These are phyloP conservation scores for Diplocarpon mali DNA, from an alignment of 2,329 filamentous ascomycete genomes.

Conservation along the genomic window DNA sequence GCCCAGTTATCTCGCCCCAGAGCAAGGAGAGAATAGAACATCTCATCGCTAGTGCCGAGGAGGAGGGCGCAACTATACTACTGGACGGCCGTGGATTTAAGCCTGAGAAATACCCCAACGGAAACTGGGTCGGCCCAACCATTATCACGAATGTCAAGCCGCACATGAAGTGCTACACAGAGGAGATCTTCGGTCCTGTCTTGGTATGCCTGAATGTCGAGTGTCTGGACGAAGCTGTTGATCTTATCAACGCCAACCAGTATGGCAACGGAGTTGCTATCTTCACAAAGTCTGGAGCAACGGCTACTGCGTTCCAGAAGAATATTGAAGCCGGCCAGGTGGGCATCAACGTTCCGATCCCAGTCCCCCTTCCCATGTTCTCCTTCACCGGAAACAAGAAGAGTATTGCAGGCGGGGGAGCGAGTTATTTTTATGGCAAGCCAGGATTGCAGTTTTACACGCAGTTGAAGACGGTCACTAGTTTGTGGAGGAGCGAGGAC, in stretches of 20 bases:
- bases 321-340: conserved; percentile 79
- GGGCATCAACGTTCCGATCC: conserved; percentile 76
- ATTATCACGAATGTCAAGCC: conserved; percentile 73
- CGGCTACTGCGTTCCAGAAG: conserved; percentile 66
- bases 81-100: conserved; percentile 68
- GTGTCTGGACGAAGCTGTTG: conserved; percentile 68
- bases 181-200: conserved; percentile 81
- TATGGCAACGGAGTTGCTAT: conserved; percentile 82
- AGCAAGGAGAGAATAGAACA: conserved; percentile 69
- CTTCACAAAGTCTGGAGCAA: conserved; percentile 69
- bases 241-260: conserved; percentile 74
- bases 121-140: conserved; percentile 77
- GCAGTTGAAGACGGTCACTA: conserved; percentile 94
- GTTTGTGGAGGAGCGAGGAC: conserved; percentile 78
- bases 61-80: conserved; percentile 72
- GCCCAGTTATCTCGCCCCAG: conserved; percentile 70
- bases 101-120: conserved; percentile 69
- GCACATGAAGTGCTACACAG: conserved; percentile 72
- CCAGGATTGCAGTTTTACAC: conserved; percentile 92
- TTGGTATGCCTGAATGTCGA: conserved; percentile 71
- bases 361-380: conserved; percentile 53
- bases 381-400: conserved; percentile 75
- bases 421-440: conserved; percentile 90
- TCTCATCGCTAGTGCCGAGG: conserved; percentile 65
- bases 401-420: conserved; percentile 81